These are phyloP conservation scores for Fusarium napiforme DNA, from an alignment of 2,329 filamentous ascomycete species.

Conservation along the genomic window DNA sequence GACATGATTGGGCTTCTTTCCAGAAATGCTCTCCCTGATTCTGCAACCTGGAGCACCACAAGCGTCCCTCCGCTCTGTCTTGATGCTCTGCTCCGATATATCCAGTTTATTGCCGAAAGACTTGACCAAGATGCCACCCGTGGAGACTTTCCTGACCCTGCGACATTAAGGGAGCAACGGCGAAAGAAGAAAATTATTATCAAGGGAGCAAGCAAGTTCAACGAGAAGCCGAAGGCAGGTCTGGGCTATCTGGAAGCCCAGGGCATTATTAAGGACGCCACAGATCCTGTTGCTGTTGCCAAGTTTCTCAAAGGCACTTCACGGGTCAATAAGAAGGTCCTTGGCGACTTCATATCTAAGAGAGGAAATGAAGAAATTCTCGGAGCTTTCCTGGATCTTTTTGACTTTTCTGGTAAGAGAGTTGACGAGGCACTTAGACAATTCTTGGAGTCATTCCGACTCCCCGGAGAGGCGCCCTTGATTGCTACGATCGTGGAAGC, in stretches of 20 bases:
- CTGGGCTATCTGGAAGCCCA: slow-evolving; percentile 86
- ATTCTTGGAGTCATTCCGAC: slow-evolving; percentile 89
- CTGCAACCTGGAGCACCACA: slow-evolving; percentile 98
- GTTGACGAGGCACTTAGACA: slow-evolving; percentile 90
- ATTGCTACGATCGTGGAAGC: slow-evolving; percentile 92
- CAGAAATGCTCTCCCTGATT: slow-evolving; percentile 94
- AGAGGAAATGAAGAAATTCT: slow-evolving; percentile 87
- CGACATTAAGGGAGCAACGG: slow-evolving; percentile 75
- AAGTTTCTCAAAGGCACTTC: slow-evolving; percentile 88
- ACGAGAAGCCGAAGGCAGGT: slow-evolving; percentile 91
- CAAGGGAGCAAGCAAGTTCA: slow-evolving; percentile 89
- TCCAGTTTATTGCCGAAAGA: slow-evolving; percentile 91
- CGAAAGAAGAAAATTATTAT: slow-evolving; percentile 89
- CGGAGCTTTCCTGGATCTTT: slow-evolving; percentile 84
- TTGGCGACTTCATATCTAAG: slow-evolving; percentile 95
- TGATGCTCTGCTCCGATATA: slow-evolving; percentile 88
- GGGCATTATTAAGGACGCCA: slow-evolving; percentile 82
- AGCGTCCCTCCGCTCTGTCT: slow-evolving; percentile 96
- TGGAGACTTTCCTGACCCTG: slow-evolving; percentile 74
- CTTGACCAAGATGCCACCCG: slow-evolving; percentile 74
- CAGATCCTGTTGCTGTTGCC: slow-evolving; percentile 82
- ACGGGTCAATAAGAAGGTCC: slow-evolving; percentile 86
- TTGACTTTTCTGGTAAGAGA: slow-evolving; percentile 87
- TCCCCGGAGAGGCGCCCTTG: slow-evolving; percentile 91
- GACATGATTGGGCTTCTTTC: slow-evolving; percentile 94